Percentiles rank a stretch among this genome's conserved stretches.
Evolutionary conservation across 2,329 filamentous ascomycete species (phyloP).

Genomic region (Trichoderma sp.): DNA sequence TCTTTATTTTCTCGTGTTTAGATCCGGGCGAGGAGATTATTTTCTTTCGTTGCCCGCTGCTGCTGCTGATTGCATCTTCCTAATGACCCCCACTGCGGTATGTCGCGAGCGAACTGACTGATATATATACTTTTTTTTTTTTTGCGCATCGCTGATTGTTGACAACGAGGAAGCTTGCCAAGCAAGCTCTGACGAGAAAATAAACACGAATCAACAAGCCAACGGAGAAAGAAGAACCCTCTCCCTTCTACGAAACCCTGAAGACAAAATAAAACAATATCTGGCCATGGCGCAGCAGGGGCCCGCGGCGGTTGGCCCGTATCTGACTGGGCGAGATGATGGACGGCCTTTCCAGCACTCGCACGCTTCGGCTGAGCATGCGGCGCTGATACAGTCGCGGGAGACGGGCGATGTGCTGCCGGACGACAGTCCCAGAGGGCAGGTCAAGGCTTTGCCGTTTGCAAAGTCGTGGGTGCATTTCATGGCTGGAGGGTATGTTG

Average conservation of each 20-base stretch:
- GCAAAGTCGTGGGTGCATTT: conserved; percentile 89
- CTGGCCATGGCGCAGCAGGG: conserved; percentile 14
- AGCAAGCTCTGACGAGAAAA: neutral
- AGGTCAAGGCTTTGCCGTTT: conserved; percentile 46
- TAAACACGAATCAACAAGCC: neutral
- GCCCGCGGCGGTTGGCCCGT: conserved; percentile 20
- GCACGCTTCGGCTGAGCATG: conserved; percentile 32
- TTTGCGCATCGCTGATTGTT: neutral
- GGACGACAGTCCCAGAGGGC: conserved; percentile 35
- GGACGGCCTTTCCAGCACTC: conserved; percentile 30
- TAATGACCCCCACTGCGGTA: neutral
- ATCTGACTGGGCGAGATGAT: conserved; percentile 34
- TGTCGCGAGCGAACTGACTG: neutral
- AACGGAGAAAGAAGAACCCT: neutral
- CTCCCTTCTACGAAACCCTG: neutral
- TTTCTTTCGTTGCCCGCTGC: neutral
- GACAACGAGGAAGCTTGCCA: neutral
- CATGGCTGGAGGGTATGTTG: conserved; percentile 79
- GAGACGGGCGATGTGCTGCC: conserved; percentile 58
- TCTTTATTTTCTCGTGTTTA: neutral
- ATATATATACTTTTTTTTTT: neutral
- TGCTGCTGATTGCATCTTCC: neutral
- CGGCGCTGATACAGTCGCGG: conserved; percentile 54
- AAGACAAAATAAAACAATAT: neutral
- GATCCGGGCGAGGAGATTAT: neutral